Evolutionary conservation across 1,284 basidiomycete species (phyloP), one percentile per base, ranked within the genome.

Genomic region (Mrakiaceae sp.): DNA sequence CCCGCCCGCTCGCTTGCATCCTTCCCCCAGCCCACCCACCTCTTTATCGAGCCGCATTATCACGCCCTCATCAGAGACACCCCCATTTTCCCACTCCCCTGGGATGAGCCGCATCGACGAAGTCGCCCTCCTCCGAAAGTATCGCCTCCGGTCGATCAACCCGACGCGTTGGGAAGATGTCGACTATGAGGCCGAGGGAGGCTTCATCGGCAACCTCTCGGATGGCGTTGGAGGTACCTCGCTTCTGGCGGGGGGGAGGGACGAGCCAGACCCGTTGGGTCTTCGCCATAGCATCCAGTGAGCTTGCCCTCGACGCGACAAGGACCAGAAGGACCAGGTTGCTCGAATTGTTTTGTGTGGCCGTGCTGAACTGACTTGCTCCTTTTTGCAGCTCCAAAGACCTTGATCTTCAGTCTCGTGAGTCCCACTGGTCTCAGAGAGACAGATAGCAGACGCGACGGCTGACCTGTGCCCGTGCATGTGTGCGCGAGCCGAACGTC

Each of bases 201-300:
- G 74, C 2, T 66, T 75, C 12, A 73, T 75, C 1, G 65, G 57
- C 27, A 62, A 66, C 61, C 50, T 7, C 44, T 6, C 42, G 49
- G 50, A 54, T 47, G 44, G 56, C 3, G 5, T 7, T 11, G n/a
- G 44, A 16, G 49, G 55, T 6, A 54, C 44, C 42, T 40, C 27
- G 46, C 64, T 16, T 14, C 63, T 27, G 64, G 51, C 51, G 69
- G 68, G 9, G 72, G 73, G 63, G 72, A 73, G 55, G 40, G 74
- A 76, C 42, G 76, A 76, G 67, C 71, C 74, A 64, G 76, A 78
- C 67, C 77, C 77, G 9, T 60, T 78, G 3, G 77, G 77, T 0
- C 64, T 77, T 27, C 66, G 70, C 43, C 71, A 53, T 2, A 60
- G 51, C 55, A 58, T 64, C 27, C 11, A 46, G 63, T 64, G 40